phyloP scores from a whole-genome alignment of 441 rosid genomes.

The Viola pubescens region DNA sequence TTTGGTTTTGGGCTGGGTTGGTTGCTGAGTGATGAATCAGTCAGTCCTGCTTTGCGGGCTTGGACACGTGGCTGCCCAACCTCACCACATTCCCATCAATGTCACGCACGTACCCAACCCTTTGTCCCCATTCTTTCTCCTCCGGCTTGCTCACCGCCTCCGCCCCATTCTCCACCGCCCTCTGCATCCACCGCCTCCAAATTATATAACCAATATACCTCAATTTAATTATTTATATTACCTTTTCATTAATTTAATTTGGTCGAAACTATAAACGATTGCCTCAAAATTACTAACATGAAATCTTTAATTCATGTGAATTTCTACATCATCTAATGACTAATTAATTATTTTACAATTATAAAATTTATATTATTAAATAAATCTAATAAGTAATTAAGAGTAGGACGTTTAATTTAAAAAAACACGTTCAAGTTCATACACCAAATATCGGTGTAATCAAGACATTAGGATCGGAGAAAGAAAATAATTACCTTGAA shows the following conservation, averaged over 20 bases:
- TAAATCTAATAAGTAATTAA: too few relatives aligned
- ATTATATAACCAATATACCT: background rate
- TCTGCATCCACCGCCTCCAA: conserved; percentile 25
- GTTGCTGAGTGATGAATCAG: conserved; percentile 35
- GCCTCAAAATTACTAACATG: background rate
- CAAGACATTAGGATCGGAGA: background rate
- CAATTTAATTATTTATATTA: too few relatives aligned
- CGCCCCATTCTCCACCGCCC: conserved; percentile 85
- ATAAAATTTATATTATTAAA: too few relatives aligned
- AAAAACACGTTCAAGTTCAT: too few relatives aligned
- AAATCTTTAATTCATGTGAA: too few relatives aligned
- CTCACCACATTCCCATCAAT: conserved; percentile 59
- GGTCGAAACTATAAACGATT: background rate
- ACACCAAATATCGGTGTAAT: too few relatives aligned
- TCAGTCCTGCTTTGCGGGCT: conserved; percentile 31
- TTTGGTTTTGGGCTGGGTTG: conserved; percentile 66
- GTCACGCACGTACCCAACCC: conserved; percentile 78
- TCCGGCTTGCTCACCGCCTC: conserved; percentile 61
- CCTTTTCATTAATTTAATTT: too few relatives aligned
- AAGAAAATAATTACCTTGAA: conserved; percentile 41
- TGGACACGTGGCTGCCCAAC: conserved; percentile 52
- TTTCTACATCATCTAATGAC: too few relatives aligned
- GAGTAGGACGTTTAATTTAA: too few relatives aligned
- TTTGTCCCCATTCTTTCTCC: conserved; percentile 86
- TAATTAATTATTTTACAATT: too few relatives aligned